Percentiles rank a stretch among this genome's conserved stretches.
Conservation (phyloP, 768 basidiomycete genomes). For the Strobilomyces confusus region DNA sequence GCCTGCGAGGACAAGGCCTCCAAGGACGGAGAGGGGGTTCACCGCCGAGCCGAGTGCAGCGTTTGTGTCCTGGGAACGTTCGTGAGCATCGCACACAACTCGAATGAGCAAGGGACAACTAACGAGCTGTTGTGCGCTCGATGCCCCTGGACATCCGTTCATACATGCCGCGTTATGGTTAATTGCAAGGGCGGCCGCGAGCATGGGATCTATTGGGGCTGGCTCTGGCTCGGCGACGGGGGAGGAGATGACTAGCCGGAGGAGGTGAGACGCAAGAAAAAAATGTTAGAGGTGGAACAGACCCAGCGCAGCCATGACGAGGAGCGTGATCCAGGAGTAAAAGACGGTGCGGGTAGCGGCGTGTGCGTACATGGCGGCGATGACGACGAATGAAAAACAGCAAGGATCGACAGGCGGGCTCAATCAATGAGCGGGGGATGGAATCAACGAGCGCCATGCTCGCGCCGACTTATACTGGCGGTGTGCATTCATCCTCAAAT, state of each 20-base stretch:
- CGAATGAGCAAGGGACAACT: neutral
- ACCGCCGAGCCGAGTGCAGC: conserved; percentile 18
- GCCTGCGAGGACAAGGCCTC: conserved; percentile 19
- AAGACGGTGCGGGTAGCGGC: conserved; percentile 12
- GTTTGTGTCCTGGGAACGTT: conserved; percentile 15
- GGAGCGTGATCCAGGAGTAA: conserved; percentile 20
- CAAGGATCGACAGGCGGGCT: neutral
- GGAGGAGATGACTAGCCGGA: conserved; percentile 17
- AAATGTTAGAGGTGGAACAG: neutral
- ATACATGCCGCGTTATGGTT: conserved; percentile 25
- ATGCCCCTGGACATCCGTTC: conserved; percentile 20
- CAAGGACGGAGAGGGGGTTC: conserved; percentile 19
- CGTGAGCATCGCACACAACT: neutral
- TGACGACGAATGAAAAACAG: neutral
- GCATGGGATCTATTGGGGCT: conserved; percentile 20
- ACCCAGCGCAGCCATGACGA: conserved; percentile 22
- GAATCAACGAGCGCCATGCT: neutral
- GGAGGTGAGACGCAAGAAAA: neutral
- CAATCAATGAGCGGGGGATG: conserved; percentile 12
- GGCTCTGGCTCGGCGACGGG: conserved; percentile 23
- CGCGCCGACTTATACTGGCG: conserved; percentile 4
- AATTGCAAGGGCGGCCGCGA: conserved; percentile 17
- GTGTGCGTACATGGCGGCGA: conserved; percentile 12
- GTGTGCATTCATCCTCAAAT: neutral
- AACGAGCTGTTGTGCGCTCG: conserved; percentile 22